Evolutionary conservation across 768 basidiomycete genomes (phyloP), one percentile per base, ranked within the genome.

Genomic region (Tephrocybe rancida): DNA sequence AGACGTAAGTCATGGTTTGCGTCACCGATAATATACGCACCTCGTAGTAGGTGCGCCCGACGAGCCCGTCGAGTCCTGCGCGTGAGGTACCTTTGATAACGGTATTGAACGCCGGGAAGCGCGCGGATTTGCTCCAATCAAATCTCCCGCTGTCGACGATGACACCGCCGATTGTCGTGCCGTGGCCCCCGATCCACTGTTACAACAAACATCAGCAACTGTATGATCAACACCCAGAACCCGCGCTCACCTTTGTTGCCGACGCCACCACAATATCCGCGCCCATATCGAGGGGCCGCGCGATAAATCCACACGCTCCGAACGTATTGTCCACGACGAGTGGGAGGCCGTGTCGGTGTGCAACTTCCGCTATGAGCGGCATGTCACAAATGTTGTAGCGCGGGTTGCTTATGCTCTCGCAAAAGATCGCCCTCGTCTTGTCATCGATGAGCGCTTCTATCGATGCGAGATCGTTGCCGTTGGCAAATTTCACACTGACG

Each of bases 141-240:
- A 86, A 86, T 22, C 79, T 81, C 35, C 84, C 85, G 11, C 73
- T 69, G 57, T 88, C 86, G 27, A 88, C 58, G 21, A 87, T 68
- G 13, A 86, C 81, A 37, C 87, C 87, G 0, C 74, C 85, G 48
- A 88, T 80, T 7, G 84, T 85, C 10, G 83, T 85, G 24, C 87
- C 85, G 47, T 85, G 83, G 0, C 83, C 83, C 0, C 81, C 81
- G 6, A 87, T 82, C 87, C 86, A 88, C 61, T 88, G 86, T 0
- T n/a, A 83, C 78, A 0, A 81, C 7, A 81, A 78, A n/a, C n/a
- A n/a, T n/a, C n/a, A n/a, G n/a, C n/a, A 19, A 6, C 10, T 10
- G 18, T 7, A 18, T 39, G 30, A 13, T 24, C 22, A 16, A n/a
- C n/a, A n/a, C n/a, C n/a, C 13, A 22, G 5, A 5, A 29, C 21